Evolutionary conservation across 1,284 basidiomycete species (phyloP).

Genomic region (Ustilago bromivora): DNA sequence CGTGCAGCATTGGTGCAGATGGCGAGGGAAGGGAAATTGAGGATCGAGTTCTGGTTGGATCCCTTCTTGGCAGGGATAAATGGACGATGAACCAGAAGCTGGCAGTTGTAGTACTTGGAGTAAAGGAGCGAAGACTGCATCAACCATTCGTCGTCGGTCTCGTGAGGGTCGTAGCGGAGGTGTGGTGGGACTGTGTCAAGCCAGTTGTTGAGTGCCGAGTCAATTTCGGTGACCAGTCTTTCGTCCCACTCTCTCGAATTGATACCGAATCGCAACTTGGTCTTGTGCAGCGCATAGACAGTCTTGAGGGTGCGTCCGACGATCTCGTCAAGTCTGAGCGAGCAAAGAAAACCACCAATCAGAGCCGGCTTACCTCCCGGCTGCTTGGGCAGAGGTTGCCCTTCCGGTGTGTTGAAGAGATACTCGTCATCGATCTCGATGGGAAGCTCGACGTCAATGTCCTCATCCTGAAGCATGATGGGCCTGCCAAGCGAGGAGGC

Average conservation of each 20-base stretch:
- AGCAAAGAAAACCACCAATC: conserved; percentile 53
- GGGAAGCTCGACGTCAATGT: conserved; percentile 61
- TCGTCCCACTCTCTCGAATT: conserved; percentile 59
- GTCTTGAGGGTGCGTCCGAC: conserved; percentile 62
- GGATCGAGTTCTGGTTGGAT: conserved; percentile 36
- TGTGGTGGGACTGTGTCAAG: conserved; percentile 58
- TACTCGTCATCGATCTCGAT: conserved; percentile 57
- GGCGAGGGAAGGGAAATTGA: conserved; percentile 65
- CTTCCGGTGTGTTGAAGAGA: conserved; percentile 44
- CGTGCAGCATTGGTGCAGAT: conserved; percentile 65
- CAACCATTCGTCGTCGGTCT: conserved; percentile 53
- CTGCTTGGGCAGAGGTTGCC: conserved; percentile 38
- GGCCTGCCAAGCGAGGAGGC: conserved; percentile 54
- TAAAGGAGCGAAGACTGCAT: conserved; percentile 56
- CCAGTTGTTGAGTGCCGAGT: conserved; percentile 63
- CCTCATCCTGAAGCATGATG: conserved; percentile 61
- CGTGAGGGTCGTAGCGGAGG: conserved; percentile 56
- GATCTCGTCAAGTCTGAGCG: conserved; percentile 56
- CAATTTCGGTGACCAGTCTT: conserved; percentile 62
- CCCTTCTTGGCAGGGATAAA: conserved; percentile 60
- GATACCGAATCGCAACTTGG: conserved; percentile 57
- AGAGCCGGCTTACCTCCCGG: conserved; percentile 37
- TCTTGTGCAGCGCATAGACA: conserved; percentile 61
- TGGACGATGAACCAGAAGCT: conserved; percentile 63
- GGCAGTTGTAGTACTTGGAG: conserved; percentile 59